Base-by-base conservation (phyloP, 768 basidiomycete species). In the Ramaria rubella region DNA sequence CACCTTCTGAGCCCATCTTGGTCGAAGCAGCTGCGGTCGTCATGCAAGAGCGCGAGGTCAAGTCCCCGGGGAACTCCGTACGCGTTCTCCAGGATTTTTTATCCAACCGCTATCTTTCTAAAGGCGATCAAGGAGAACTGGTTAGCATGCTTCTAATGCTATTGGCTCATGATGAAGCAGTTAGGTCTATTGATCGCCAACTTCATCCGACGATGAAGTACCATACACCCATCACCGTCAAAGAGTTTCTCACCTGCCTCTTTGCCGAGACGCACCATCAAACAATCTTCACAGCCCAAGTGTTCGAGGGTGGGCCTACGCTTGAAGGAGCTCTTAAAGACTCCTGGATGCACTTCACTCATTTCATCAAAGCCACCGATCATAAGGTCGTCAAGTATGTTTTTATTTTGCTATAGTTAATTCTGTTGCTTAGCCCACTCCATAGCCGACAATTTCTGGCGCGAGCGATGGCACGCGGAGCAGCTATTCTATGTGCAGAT, bases 21-120 rank as follows among this genome's bases (percentile, higher is more conserved):
- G 62, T 66, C 1, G 68, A 69, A 59, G 68, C 66, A 17, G 61
- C 68, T n/a, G n/a, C n/a, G n/a, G n/a, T n/a, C n/a, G 12, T 62
- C 42, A 49, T 17, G 26, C 7, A n/a, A n/a, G n/a, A 24, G 60
- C 40, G 62, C 63, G 63, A 7, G 19, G 19, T 7, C 43, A 24
- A 8, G 23, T 45, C 34, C 8, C 8, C 43, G 43, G 23, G 23
- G 43, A 45, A 24, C 19, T 21, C 43, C 19, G 43, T 24, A 9
- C 7, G 19, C 7, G 23, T 45, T 45, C 9, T 45, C 8, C 9
- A 8, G 19, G 43, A 21, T n/a, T 45, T 45, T 21, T 24, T 45
- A 19, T 45, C 43, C 43, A 9, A 45, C 19, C 19, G 43, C 15
- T 45, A 9, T 24, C 31, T 70, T 27, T 40, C 64, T 58, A 58